Percentiles rank a stretch among this genome's conserved stretches.
Conservation (phyloP, 345 rosid genomes). For the Eucalyptus brandiana region DNA sequence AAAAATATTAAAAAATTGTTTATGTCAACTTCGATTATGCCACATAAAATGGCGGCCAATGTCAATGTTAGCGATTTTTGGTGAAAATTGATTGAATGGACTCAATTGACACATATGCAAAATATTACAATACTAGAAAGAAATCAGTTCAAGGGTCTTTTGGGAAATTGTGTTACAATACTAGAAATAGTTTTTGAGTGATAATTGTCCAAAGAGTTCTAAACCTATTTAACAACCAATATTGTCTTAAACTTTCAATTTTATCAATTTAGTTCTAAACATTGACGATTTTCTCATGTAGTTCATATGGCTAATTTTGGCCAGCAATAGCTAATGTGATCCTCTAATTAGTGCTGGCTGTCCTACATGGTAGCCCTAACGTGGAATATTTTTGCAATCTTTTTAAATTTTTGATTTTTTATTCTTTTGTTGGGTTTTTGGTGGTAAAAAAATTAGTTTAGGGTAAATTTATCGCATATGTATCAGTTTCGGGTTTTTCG, state of each 20-base stretch:
- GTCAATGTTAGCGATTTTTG: too few species aligned
- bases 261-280: background rate
- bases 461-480: too few species aligned
- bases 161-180: background rate
- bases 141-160: background rate
- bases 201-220: background rate
- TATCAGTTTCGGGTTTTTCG: too few species aligned
- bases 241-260: background rate
- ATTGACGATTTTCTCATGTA: background rate
- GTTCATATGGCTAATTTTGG: background rate
- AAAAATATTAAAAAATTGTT: too few species aligned
- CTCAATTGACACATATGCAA: too few species aligned
- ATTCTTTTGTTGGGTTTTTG: background rate
- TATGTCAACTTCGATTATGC: too few species aligned
- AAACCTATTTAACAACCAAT: background rate
- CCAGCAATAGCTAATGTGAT: background rate
- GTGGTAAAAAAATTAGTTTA: too few species aligned
- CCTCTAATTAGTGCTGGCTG: background rate
- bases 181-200: background rate
- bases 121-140: background rate
- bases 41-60: too few species aligned
- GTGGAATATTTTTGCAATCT: background rate
- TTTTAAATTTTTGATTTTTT: background rate
- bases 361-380: background rate
- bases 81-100: too few species aligned